phyloP scores from a whole-genome alignment of 2,329 filamentous ascomycete genomes.

The Myrmaecium sp. region DNA sequence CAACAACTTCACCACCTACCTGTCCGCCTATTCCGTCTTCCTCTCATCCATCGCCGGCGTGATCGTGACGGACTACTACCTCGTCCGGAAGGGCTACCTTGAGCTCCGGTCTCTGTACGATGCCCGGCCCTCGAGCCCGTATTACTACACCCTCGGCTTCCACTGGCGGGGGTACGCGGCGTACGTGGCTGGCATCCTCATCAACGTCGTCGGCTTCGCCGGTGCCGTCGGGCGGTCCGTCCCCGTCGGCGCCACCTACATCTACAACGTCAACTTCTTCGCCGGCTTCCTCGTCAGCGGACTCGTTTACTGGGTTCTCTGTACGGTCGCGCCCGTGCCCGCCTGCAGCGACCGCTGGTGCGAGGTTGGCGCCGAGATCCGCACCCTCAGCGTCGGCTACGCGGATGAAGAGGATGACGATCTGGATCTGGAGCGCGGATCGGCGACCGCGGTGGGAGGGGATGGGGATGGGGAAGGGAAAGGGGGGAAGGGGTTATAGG shows the following conservation, averaged over 20 bases:
- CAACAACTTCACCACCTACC: constrained; percentile 81
- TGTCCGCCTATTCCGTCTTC: constrained; percentile 85
- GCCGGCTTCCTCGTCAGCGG: constrained; percentile 59
- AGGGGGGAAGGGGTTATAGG: too few relatives aligned
- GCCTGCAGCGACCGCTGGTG: constrained; percentile 62
- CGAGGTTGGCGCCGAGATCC: constrained; percentile 50
- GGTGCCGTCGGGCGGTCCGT: constrained; percentile 59
- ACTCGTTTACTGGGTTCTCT: constrained; percentile 52
- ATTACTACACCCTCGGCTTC: constrained; percentile 58
- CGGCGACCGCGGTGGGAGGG: constrained; percentile 1
- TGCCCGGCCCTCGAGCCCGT: constrained; percentile 46
- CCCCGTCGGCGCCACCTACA: constrained; percentile 62
- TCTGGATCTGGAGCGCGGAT: constrained; percentile 4
- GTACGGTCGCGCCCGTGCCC: constrained; percentile 52
- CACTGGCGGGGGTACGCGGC: constrained; percentile 73
- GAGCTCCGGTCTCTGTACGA: constrained; percentile 67
- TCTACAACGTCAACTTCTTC: constrained; percentile 89
- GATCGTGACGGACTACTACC: constrained; percentile 75
- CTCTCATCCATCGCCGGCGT: constrained; percentile 89
- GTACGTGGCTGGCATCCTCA: constrained; percentile 66
- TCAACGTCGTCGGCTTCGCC: constrained; percentile 85
- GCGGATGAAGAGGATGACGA: constrained; percentile 6
- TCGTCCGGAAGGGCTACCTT: constrained; percentile 67
- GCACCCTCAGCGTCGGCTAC: constrained; percentile 15
- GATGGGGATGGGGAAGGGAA: background rate